Percentiles rank a stretch among this genome's conserved stretches.
Conservation (phyloP, 2,329 filamentous ascomycete genomes). For the Diaporthe caulivora region DNA sequence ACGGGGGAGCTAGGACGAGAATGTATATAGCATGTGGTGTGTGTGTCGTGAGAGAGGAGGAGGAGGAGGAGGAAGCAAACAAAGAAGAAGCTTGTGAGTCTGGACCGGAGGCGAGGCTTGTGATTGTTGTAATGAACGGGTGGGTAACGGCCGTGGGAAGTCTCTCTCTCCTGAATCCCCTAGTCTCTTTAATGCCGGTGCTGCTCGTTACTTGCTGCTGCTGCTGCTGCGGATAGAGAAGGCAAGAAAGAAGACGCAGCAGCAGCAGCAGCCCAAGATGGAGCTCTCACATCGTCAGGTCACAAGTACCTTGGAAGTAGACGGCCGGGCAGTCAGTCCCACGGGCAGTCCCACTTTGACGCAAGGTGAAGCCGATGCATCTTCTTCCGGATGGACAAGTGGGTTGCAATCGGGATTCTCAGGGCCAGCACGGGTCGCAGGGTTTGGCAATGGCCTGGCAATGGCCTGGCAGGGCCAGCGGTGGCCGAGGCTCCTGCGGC, state of each 20-base stretch:
- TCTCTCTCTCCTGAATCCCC: slow-evolving; percentile 17
- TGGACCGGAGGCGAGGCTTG: slow-evolving; percentile 14
- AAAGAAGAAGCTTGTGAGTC: slow-evolving; percentile 23
- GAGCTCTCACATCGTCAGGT: slow-evolving; percentile 10
- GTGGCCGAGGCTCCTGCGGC: slow-evolving; percentile 2
- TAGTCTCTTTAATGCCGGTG: not conserved
- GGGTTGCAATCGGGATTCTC: slow-evolving; percentile 38
- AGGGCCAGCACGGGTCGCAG: slow-evolving; percentile 15
- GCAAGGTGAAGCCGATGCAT: slow-evolving; percentile 33
- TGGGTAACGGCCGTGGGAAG: slow-evolving; percentile 11
- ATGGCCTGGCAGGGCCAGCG: too few species aligned
- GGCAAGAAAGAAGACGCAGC: not conserved
- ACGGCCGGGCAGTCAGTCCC: slow-evolving; percentile 11
- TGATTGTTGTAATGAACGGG: slow-evolving; percentile 8
- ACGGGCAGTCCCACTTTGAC: slow-evolving; percentile 27
- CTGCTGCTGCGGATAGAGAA: slow-evolving; percentile 21
- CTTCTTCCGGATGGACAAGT: slow-evolving; percentile 20
- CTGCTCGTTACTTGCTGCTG: not conserved
- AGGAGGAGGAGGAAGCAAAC: slow-evolving; percentile 6
- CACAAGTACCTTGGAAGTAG: slow-evolving; percentile 14
- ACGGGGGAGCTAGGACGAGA: slow-evolving; percentile 17
- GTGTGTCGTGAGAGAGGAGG: too few species aligned
- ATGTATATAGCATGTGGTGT: slow-evolving; percentile 24
- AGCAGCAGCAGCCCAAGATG: slow-evolving; percentile 25
- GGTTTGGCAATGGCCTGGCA: too few species aligned